Evolutionary conservation across 2,329 filamentous ascomycete species (phyloP).

Genomic region (Sporothrix globosa): DNA sequence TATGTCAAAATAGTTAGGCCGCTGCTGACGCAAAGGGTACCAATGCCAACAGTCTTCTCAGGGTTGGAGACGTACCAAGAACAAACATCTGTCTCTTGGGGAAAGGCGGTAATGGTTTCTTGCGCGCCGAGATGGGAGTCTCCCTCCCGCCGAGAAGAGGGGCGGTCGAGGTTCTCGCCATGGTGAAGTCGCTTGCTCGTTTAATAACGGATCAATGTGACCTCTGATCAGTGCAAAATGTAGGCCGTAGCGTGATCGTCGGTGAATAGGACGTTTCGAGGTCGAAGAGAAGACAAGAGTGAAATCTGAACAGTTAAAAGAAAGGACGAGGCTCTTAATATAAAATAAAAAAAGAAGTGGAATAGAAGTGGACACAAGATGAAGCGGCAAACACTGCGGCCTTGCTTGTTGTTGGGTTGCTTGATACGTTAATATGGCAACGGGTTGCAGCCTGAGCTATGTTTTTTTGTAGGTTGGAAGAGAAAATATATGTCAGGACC

Average conservation of each 20-base stretch:
- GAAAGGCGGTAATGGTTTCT: conserved; percentile 42
- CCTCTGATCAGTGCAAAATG: neutral
- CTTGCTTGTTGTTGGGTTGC: neutral
- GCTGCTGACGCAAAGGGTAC: neutral
- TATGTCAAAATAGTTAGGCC: conserved; percentile 44
- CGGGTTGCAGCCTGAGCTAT: neutral
- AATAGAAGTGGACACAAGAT: neutral
- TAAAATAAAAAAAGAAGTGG: too few relatives aligned
- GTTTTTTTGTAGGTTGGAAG: neutral
- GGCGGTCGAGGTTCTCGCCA: conserved; percentile 26
- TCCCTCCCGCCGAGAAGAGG: conserved; percentile 23
- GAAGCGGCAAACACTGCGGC: neutral
- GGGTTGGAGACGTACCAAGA: conserved; percentile 40
- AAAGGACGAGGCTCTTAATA: too few relatives aligned
- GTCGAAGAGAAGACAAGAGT: neutral
- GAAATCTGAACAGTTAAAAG: neutral
- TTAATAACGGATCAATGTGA: too few relatives aligned
- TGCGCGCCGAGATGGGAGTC: conserved; percentile 12
- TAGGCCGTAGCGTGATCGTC: neutral
- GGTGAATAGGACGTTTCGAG: neutral
- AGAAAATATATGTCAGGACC: neutral
- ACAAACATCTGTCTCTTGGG: conserved; percentile 46
- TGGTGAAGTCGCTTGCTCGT: conserved; percentile 1
- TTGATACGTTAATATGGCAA: neutral
- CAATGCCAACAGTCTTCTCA: neutral